Evolutionary conservation across 2,329 filamentous ascomycete genomes (phyloP).

Genomic region (Phoma sp.): DNA sequence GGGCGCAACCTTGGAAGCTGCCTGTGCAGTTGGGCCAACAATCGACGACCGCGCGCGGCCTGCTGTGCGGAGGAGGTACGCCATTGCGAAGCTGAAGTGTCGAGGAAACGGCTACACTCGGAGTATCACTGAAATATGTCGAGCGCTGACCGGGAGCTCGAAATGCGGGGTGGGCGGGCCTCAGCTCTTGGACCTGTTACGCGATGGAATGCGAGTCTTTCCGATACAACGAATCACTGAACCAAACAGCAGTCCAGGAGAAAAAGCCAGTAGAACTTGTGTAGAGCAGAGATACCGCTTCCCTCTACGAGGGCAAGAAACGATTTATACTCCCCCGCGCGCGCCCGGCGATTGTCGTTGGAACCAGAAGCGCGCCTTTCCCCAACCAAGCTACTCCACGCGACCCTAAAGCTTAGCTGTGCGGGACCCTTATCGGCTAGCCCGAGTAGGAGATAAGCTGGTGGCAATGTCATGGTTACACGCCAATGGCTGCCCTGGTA

Average conservation of each 20-base stretch:
- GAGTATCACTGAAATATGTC: slow-evolving; percentile 2
- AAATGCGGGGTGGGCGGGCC: slow-evolving; percentile 9
- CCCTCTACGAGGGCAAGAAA: neutral
- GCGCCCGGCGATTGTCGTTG: slow-evolving; percentile 5
- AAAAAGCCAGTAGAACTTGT: neutral
- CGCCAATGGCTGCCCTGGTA: neutral
- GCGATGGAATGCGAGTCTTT: slow-evolving; percentile 3
- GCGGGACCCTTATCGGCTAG: slow-evolving; percentile 12
- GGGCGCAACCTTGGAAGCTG: slow-evolving; percentile 24
- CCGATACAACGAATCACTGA: neutral
- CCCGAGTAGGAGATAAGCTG: neutral
- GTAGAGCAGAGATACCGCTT: neutral
- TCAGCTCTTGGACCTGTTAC: slow-evolving; percentile 5
- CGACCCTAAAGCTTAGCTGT: slow-evolving; percentile 14
- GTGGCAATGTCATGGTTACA: slow-evolving; percentile 1
- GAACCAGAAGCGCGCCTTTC: neutral
- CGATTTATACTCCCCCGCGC: slow-evolving; percentile 5
- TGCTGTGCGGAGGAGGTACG: slow-evolving; percentile 40
- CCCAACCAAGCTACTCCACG: slow-evolving; percentile 17
- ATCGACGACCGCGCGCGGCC: slow-evolving; percentile 18
- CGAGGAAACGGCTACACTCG: neutral
- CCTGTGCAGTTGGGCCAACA: slow-evolving; percentile 26
- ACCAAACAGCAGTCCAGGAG: no score
- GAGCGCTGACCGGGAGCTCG: slow-evolving; percentile 4
- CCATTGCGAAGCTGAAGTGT: slow-evolving; percentile 30